Evolutionary conservation across 768 basidiomycete species (phyloP), one percentile per base, ranked within the genome.

Genomic region (Strobilomyces dryophilus): DNA sequence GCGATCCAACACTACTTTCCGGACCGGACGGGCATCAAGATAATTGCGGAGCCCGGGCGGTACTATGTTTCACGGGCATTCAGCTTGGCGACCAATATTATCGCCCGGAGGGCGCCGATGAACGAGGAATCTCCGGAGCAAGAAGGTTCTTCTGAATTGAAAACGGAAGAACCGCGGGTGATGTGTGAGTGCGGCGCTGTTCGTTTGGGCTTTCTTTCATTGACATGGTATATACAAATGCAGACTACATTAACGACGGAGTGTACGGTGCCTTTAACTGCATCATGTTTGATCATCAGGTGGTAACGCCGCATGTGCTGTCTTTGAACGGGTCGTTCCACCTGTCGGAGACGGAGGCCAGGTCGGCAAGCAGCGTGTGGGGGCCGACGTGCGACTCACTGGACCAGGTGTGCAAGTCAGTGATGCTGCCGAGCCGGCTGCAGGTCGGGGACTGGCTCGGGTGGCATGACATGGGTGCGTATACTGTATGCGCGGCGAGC

Each of bases 161-260:
- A 63, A 48, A 52, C 65, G 36, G 76, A 74, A 21, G 63, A 64
- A 24, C 77, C 84, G 3, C 76, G 74, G 56, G 86, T 93, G 60
- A 99, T 98, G 95, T 97, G 94, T 97, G 73, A 70, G 94, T 81
- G 17, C 50, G 34, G 64, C 59, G 55, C 24, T 24, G 65, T 65
- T 50, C 45, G 8, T 34, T 61, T 51, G 34, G 31, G 17, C 18
- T 17, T 41, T 34, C n/a, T 40, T 52, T 53, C 36, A 31, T 35
- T 52, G 52, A 39, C 18, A 9, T 29, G 51, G 2, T 32, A 50
- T 47, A 45, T 36, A 50, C 45, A 45, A 41, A 51, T 34, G 32
- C 70, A 97, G 94, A 98, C 76, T 98, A 98, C 77, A 93, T 98
- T 81, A 98, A 98, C 74, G 95, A 98, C 70, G 97, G 97, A 41